These are phyloP conservation scores for Populus hybrid DNA, from an alignment of 441 rosid genomes.

Conservation along the genomic window DNA sequence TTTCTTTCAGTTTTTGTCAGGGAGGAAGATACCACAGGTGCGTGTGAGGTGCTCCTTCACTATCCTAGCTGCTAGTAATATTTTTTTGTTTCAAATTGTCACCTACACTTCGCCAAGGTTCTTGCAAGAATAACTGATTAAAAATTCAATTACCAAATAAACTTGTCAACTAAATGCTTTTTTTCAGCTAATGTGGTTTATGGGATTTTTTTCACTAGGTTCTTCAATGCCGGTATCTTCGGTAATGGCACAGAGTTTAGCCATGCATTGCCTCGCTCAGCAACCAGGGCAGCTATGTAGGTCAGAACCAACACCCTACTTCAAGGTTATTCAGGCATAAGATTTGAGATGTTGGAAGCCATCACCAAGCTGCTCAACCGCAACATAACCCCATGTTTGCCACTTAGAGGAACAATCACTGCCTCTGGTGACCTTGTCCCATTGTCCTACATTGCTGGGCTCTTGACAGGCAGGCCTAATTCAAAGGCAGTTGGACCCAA, in stretches of 20 bases:
- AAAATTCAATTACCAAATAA: not conserved
- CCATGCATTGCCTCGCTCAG: conserved; percentile 51
- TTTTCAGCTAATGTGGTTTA: not conserved
- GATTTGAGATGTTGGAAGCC: conserved; percentile 60
- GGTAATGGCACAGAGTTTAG: conserved; percentile 46
- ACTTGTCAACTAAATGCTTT: no score
- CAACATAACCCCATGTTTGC: conserved; percentile 59
- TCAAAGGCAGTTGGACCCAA: conserved; percentile 46
- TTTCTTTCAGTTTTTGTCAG: no score
- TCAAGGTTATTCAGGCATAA: conserved; percentile 59
- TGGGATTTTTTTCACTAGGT: conserved; percentile 27
- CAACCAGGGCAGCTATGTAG: conserved; percentile 61
- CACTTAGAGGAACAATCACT: conserved; percentile 54
- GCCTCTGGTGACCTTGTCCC: conserved; percentile 71
- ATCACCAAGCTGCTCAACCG: conserved; percentile 47
- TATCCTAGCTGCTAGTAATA: not conserved
- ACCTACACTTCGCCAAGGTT: not conserved
- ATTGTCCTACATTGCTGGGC: conserved; percentile 55
- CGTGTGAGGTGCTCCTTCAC: no score
- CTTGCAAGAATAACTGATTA: not conserved
- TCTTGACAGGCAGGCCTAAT: conserved; percentile 50
- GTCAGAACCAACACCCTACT: conserved; percentile 57
- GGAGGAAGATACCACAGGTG: no score
- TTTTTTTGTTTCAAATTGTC: no score
- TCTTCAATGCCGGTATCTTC: conserved; percentile 59